Evolutionary conservation across 1,139 yeast genomes (phyloP).

Genomic region (Yamadazyma diospyri): DNA sequence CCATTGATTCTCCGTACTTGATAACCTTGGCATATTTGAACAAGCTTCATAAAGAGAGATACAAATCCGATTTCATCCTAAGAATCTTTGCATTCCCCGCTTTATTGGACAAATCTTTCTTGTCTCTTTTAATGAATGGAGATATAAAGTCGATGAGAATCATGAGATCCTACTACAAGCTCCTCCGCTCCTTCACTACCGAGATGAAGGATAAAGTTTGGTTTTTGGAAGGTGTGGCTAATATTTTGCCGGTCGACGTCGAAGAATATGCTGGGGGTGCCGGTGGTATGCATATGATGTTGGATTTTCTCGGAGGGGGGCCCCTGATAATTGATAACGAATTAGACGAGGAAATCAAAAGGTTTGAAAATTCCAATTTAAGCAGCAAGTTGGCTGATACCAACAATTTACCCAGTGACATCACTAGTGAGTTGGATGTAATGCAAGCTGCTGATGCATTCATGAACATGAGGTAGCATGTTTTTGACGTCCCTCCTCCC

Average conservation of each 20-base stretch:
- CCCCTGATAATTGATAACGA: constrained; percentile 45
- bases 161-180: constrained; percentile 81
- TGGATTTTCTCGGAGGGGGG: constrained; percentile 79
- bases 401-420: constrained; percentile 55
- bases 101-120: constrained; percentile 71
- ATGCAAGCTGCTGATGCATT: constrained; percentile 44
- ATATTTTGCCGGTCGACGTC: constrained; percentile 79
- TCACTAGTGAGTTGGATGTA: constrained; percentile 44
- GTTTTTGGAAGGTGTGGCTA: constrained; percentile 91
- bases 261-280: constrained; percentile 81
- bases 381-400: constrained; percentile 49
- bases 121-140: constrained; percentile 75
- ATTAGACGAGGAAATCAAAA: constrained; percentile 41
- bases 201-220: constrained; percentile 89
- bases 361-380: constrained; percentile 39
- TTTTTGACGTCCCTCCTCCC: no score
- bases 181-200: constrained; percentile 74
- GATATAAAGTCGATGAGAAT: constrained; percentile 86
- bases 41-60: constrained; percentile 75
- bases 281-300: constrained; percentile 89
- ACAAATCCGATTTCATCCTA: constrained; percentile 80
- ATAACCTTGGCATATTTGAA: constrained; percentile 84
- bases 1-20: constrained; percentile 77
- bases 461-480: constrained; percentile 25
- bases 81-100: constrained; percentile 95